phyloP scores from a whole-genome alignment of 176 grass and related monocot species.

The Ananas comosus region DNA sequence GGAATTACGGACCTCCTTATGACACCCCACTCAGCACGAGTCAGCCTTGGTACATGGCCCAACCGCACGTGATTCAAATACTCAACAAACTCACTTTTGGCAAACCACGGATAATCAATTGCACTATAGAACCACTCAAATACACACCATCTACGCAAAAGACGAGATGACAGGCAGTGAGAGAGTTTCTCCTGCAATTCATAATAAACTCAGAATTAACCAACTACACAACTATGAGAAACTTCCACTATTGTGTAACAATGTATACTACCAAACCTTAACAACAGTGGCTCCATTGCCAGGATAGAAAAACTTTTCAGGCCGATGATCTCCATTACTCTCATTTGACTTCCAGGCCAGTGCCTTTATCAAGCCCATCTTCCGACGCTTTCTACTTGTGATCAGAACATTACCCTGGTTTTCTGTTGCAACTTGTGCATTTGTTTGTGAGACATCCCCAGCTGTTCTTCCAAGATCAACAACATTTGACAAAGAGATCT shows the following conservation, averaged over 20 bases:
- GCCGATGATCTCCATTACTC: constrained; percentile 28
- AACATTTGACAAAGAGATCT: constrained; percentile 37
- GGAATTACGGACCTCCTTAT: constrained; percentile 61
- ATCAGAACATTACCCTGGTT: constrained; percentile 35
- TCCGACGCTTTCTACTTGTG: constrained; percentile 56
- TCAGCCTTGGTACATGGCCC: constrained; percentile 82
- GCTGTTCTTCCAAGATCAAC: constrained; percentile 39
- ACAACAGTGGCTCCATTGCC: constrained; percentile 36
- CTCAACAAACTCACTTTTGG: constrained; percentile 91
- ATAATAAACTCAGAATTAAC: neutral
- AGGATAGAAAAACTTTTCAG: constrained; percentile 37
- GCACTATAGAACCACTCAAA: constrained; percentile 99
- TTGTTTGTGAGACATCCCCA: constrained; percentile 31
- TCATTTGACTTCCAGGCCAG: constrained; percentile 37
- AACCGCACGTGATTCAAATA: constrained; percentile 95
- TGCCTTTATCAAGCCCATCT: constrained; percentile 61
- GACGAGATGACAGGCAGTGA: constrained; percentile 72
- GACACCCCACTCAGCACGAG: constrained; percentile 88
- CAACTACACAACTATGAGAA: neutral
- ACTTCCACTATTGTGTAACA: constrained; percentile 1
- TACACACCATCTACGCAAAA: constrained; percentile 81
- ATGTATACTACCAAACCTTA: constrained; percentile 46
- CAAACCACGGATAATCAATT: constrained; percentile 97
- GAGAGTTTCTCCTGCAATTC: constrained; percentile 58
- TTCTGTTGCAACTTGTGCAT: constrained; percentile 24